Evolutionary conservation across 192 early-diverging fungal genomes (phyloP).

Genomic region (Geranomyces michiganensis): DNA sequence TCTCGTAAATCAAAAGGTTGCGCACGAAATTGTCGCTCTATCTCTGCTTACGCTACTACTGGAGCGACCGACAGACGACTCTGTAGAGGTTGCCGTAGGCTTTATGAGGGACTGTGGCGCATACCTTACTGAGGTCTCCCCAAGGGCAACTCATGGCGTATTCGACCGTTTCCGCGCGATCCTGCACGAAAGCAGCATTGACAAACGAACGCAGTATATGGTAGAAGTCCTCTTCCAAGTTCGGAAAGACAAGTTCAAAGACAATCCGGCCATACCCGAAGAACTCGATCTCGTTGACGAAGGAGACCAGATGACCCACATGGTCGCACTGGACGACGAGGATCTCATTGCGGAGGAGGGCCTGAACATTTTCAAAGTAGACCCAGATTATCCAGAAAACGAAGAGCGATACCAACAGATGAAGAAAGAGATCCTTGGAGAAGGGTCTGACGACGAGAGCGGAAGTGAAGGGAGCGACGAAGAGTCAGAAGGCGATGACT

Average conservation of each 20-base stretch:
- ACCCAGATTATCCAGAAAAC: constrained; percentile 77
- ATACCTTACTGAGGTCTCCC: constrained; percentile 75
- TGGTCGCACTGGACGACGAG: constrained; percentile 79
- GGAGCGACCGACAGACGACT: constrained; percentile 88
- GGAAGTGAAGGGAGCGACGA: constrained; percentile 48
- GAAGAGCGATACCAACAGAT: constrained; percentile 83
- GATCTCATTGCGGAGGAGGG: constrained; percentile 78
- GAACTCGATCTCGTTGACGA: constrained; percentile 92
- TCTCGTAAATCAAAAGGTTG: constrained; percentile 87
- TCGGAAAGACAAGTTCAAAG: constrained; percentile 91
- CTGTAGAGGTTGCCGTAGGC: constrained; percentile 93
- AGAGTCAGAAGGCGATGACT: constrained; percentile 58
- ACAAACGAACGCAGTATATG: constrained; percentile 96
- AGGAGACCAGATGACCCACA: constrained; percentile 94
- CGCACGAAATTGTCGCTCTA: constrained; percentile 85
- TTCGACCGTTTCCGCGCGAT: constrained; percentile 92
- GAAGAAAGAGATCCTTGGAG: constrained; percentile 85
- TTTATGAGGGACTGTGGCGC: constrained; percentile 90
- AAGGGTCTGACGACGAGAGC: constrained; percentile 51
- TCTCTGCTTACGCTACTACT: constrained; percentile 82
- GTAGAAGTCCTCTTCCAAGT: constrained; percentile 96
- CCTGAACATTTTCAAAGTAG: constrained; percentile 83
- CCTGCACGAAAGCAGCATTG: constrained; percentile 90
- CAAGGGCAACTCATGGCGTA: constrained; percentile 76
- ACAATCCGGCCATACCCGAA: constrained; percentile 72